Base-by-base conservation (phyloP, 768 basidiomycete genomes). In the Trametopsis cervina region DNA sequence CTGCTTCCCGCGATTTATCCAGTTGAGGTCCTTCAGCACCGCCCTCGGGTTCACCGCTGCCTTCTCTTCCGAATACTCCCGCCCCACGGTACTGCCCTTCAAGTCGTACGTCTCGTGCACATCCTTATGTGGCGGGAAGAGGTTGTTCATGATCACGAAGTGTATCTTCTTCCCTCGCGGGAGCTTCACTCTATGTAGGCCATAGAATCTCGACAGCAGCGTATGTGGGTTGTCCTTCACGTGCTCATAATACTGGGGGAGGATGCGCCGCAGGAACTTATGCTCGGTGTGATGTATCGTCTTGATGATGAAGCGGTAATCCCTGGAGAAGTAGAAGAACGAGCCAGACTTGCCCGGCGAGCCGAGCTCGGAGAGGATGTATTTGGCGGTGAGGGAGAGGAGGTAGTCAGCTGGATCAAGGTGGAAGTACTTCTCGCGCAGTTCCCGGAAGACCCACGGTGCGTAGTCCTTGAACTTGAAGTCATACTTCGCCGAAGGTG, bases 381-480 rank as follows among this genome's bases (percentile, higher is more conserved):
- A 99, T 64, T 95, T 96, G 7, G 88, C 85, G 3, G 96, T 99
- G 49, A 99, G 80, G 1, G 93, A 95, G 49, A 98, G 81, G 13
- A 99, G 80, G 68, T 99, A 98, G 66, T 99, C 96, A 27, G 93
- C 91, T 2, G 96, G 95, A 63, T 98, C 96, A 40, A 99, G 79
- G 54, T 89, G 84, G 69, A 99, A 98, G 64, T 85, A 76, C 55
- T 93, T 87, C 68, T 98, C 95, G 24, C 96, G 85, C 12, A 99
- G 72, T 47, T 91, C 88, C 22, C 95, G 89, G 68, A 99, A 99
- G 2, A 98, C 89, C 86, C 89, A 96, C 0, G 96, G 95, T 0
- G 94, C 93, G 64, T 98, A 99, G 63, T 99, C 95, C 66, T 98
- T 98, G 76, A 98, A 98, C 68, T 99, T 99, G 77, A 98, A 98